Percentiles rank a stretch among this genome's conserved stretches.
Evolutionary conservation across 176 grass and related monocot species (phyloP).

Genomic region (Elaeis guineensis): DNA sequence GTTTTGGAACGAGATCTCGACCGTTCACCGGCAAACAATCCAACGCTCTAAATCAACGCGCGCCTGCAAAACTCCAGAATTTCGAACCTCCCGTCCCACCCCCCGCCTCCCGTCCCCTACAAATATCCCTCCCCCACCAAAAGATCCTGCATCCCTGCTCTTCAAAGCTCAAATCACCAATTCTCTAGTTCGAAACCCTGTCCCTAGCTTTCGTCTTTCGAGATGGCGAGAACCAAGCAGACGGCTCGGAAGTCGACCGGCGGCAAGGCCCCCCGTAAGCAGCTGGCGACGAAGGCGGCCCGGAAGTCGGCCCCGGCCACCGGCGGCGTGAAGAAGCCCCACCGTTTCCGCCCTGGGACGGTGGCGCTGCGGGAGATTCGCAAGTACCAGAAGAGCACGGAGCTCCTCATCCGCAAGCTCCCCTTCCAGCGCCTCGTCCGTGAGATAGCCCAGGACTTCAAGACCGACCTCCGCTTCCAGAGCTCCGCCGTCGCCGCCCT

Average conservation of each 20-base stretch:
- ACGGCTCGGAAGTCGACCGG: constrained; percentile 73
- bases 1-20: neutral
- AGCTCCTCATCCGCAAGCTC: constrained; percentile 86
- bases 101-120: constrained; percentile 22
- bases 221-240: constrained; percentile 80
- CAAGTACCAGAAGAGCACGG: constrained; percentile 97
- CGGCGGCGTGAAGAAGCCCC: constrained; percentile 89
- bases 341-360: constrained; percentile 58
- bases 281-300: constrained; percentile 85
- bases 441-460: constrained; percentile 92
- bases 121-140: constrained; percentile 2
- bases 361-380: constrained; percentile 67
- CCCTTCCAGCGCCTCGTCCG: constrained; percentile 65
- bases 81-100: neutral
- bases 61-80: no score
- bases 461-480: constrained; percentile 79
- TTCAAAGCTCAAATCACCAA: neutral
- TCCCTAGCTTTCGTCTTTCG: neutral
- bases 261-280: constrained; percentile 76
- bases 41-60: constrained; percentile 16
- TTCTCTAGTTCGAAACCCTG: neutral
- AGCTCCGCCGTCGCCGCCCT: constrained; percentile 54
- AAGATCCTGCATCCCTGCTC: neutral
- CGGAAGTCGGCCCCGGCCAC: constrained; percentile 79
- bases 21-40: constrained; percentile 18